Base-by-base conservation (phyloP, 805 yeast genomes). In the Ogataea corticis region DNA sequence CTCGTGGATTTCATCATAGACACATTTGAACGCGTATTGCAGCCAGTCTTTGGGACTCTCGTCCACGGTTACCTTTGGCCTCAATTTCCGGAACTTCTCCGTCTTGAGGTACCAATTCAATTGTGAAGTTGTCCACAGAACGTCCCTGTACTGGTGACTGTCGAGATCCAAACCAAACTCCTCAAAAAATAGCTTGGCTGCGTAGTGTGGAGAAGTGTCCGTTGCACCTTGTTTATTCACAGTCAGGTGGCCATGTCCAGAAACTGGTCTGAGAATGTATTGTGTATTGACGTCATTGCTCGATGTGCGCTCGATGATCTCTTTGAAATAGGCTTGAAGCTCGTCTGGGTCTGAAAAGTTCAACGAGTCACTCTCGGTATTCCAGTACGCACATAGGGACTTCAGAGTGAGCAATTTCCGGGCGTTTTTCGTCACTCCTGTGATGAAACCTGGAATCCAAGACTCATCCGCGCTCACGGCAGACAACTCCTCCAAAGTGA, bases 91-190 rank as follows among this genome's bases (percentile, higher is more conserved):
- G 61, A 83, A 91, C 59, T 82, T 86, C 50, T 82, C 81, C 0
- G 96, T 87, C 51, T 82, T 83, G 54, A 79, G 72, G 56, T 80
- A 86, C 79, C 92, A 80, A 51, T 87, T 89, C 59, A 88, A 80
- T 49, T 83, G 82, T 2, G 96, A 87, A 6, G 91, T 81, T 1
- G 96, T 83, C 74, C 87, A 80, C 29, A 95, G 69, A 1, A 88
- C 73, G 59, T 87, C 94, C 33, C 85, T 75, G 63, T 94, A 94
- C 62, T 92, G 97, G 41, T 78, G 77, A 45, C 92, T 82, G 61
- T 92, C 94, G 46, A 94, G 70, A 44, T 85, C 88, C 12, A 95
- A 69, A n/a, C 95, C 86, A 56, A 95, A 83, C 59, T 94, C 96
- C 42, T 91, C 91, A 63, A 91, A 94, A 50, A 83, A 78, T 42